phyloP scores from a whole-genome alignment of 306 rosid species.

The Hippophae rhamnoides region DNA sequence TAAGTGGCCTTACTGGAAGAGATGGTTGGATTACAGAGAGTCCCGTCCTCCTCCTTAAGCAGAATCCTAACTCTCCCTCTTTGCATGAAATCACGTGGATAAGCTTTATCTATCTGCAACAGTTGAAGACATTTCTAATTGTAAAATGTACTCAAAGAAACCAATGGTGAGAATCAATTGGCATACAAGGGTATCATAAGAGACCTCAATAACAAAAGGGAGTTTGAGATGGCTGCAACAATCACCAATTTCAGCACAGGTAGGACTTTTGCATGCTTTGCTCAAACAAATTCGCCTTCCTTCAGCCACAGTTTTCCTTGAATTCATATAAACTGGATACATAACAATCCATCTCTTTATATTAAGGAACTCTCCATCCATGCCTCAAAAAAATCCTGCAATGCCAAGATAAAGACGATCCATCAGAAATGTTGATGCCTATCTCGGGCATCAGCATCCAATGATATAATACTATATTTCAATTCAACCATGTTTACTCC shows the following conservation, averaged over 20 bases:
- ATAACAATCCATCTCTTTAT: slow-evolving; percentile 70
- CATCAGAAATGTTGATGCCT: no score
- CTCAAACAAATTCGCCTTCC: slow-evolving; percentile 63
- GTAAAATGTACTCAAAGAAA: background rate
- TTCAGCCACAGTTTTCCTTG: slow-evolving; percentile 76
- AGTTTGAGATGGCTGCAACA: slow-evolving; percentile 68
- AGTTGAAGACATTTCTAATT: background rate
- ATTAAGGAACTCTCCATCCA: slow-evolving; percentile 50
- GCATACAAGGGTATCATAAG: background rate
- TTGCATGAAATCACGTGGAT: slow-evolving; percentile 91
- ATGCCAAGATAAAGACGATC: no score
- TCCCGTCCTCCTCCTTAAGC: slow-evolving; percentile 76
- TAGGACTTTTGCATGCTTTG: slow-evolving; percentile 78
- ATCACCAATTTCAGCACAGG: slow-evolving; percentile 75
- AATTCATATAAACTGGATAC: slow-evolving; percentile 78
- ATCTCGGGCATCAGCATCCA: no score
- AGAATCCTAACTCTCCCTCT: slow-evolving; percentile 70
- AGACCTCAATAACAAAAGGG: slow-evolving; percentile 74
- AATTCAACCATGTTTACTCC: no score
- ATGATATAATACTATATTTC: no score
- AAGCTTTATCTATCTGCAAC: slow-evolving; percentile 65
- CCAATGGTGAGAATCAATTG: background rate
- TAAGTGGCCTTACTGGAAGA: slow-evolving; percentile 45
- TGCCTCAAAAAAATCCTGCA: slow-evolving; percentile 10
- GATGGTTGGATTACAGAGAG: slow-evolving; percentile 50